These are phyloP conservation scores for Starmerella potacharoeniae DNA, from an alignment of 805 yeast species.

Conservation along the genomic window DNA sequence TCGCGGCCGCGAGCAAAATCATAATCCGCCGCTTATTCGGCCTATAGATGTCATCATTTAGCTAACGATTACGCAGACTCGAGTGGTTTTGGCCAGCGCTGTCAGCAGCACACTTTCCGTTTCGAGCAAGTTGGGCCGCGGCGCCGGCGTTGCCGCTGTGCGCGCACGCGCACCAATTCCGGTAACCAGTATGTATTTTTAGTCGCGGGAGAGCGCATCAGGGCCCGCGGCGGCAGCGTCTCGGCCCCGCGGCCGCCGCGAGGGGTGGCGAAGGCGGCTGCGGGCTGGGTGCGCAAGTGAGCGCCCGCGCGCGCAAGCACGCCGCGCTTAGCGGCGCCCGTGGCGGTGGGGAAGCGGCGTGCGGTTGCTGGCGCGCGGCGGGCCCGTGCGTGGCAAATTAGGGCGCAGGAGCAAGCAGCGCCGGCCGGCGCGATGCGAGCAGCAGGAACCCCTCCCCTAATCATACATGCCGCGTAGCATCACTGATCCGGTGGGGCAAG, in stretches of 20 bases:
- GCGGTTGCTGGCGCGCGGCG: not conserved
- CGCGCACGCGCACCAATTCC: no score
- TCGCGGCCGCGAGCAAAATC: not conserved
- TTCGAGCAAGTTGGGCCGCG: not conserved
- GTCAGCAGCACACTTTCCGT: not conserved
- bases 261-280: no score
- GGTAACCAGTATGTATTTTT: no score
- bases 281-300: no score
- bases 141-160: not conserved
- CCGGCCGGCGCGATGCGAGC: not conserved
- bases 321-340: no score
- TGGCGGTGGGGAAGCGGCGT: no score
- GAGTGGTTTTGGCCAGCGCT: not conserved
- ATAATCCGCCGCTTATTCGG: not conserved
- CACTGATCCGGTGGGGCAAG: slow-evolving; percentile 4
- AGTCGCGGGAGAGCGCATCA: no score
- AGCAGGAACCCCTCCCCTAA: not conserved
- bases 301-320: no score
- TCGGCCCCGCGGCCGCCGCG: no score
- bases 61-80: not conserved
- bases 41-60: not conserved
- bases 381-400: not conserved
- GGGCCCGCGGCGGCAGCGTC: no score
- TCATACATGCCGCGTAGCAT: slow-evolving; percentile 3
- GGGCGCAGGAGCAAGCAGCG: not conserved